Conservation (phyloP, 805 yeast species). For the Lipomyces yamanashiensis region DNA sequence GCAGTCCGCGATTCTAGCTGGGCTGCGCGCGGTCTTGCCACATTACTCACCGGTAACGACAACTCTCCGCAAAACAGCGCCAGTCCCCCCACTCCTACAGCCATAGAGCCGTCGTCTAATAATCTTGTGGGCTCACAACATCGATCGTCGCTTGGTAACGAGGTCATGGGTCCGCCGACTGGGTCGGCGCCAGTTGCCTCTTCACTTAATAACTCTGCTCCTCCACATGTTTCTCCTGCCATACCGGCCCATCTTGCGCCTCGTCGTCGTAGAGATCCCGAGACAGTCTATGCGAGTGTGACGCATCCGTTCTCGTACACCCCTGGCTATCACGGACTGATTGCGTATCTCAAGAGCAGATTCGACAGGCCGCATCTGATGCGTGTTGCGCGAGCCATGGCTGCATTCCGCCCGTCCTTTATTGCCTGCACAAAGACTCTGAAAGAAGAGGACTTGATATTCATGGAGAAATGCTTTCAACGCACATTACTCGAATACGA, state of each 20-base stretch:
- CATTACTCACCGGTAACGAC: constrained; percentile 29
- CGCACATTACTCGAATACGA: constrained; percentile 88
- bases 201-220: background rate
- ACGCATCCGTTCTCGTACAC: constrained; percentile 83
- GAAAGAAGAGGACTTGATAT: constrained; percentile 87
- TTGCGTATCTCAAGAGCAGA: constrained; percentile 71
- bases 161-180: constrained; percentile 11
- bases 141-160: constrained; percentile 7
- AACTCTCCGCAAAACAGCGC: constrained; percentile 29
- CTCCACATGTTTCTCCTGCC: constrained; percentile 9
- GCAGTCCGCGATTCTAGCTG: constrained; percentile 34
- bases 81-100: constrained; percentile 34
- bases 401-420: constrained; percentile 88
- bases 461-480: constrained; percentile 96
- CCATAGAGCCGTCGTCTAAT: background rate
- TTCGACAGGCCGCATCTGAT: constrained; percentile 73
- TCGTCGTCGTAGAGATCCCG: constrained; percentile 33
- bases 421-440: constrained; percentile 88
- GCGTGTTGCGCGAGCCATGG: constrained; percentile 84
- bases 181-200: background rate
- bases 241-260: constrained; percentile 3
- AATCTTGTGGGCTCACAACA: background rate
- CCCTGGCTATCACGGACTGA: constrained; percentile 83
- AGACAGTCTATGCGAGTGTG: constrained; percentile 66
- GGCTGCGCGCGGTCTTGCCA: constrained; percentile 35